These are phyloP conservation scores for Grammothele lineata DNA, from an alignment of 768 basidiomycete species.

Conservation along the genomic window DNA sequence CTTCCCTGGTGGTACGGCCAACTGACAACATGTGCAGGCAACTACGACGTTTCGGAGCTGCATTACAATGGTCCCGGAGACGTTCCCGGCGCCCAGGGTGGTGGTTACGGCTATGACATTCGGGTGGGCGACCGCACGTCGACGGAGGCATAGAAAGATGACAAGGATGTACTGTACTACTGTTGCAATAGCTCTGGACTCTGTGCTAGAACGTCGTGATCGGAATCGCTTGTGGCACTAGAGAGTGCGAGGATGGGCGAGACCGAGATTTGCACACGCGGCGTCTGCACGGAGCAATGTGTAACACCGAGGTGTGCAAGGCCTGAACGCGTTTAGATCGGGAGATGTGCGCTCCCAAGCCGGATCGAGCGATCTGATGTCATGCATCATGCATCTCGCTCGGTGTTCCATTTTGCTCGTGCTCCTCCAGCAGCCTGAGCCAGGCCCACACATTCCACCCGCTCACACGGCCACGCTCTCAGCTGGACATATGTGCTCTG, in stretches of 20 bases:
- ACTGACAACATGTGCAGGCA: constrained; percentile 47
- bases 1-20: background rate
- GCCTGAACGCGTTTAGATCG: background rate
- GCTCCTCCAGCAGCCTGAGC: background rate
- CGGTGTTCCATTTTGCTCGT: background rate
- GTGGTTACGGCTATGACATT: constrained; percentile 77
- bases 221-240: no score
- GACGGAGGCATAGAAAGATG: constrained; percentile 39
- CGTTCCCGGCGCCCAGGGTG: constrained; percentile 54
- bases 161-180: constrained; percentile 14
- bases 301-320: no score
- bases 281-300: no score
- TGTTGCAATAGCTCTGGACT: constrained; percentile 9
- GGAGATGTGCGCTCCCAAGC: background rate
- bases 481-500: constrained; percentile 3
- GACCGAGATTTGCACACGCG: no score
- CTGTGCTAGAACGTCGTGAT: background rate
- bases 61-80: constrained; percentile 87
- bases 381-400: background rate
- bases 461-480: background rate
- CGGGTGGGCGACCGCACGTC: constrained; percentile 59
- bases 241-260: no score
- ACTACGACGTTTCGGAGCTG: constrained; percentile 86
- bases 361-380: constrained; percentile 3
- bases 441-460: no score